Percentiles rank a stretch among this genome's conserved stretches.
These are phyloP conservation scores for Aureobasidium musti DNA, from an alignment of 2,329 filamentous ascomycete genomes.

Conservation along the genomic window DNA sequence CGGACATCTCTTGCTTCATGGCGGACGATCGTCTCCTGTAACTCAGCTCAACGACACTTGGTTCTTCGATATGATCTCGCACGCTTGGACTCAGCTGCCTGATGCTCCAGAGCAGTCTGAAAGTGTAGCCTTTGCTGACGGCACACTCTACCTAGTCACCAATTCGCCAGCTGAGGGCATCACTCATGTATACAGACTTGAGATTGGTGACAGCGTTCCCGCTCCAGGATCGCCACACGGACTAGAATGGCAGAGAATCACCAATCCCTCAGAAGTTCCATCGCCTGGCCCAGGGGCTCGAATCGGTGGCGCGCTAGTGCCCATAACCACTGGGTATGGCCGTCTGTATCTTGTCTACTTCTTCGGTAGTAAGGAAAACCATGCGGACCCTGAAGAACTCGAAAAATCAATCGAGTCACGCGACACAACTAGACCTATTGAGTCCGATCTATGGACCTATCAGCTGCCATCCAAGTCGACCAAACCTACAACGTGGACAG, in stretches of 20 bases:
- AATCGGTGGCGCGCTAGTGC: conserved; percentile 44
- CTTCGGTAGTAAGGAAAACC: conserved; percentile 40
- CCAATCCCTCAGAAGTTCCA: conserved; percentile 48
- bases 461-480: conserved; percentile 45
- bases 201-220: conserved; percentile 34
- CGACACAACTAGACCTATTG: conserved; percentile 34
- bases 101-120: conserved; percentile 38
- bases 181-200: conserved; percentile 36
- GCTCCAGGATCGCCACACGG: conserved; percentile 19
- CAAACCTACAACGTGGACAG: conserved; percentile 31
- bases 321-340: conserved; percentile 49
- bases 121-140: conserved; percentile 43
- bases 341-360: conserved; percentile 50
- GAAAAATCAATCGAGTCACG: conserved; percentile 32
- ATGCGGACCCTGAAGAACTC: conserved; percentile 30
- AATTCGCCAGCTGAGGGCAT: conserved; percentile 34
- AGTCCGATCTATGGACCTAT: conserved; percentile 50
- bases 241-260: conserved; percentile 44
- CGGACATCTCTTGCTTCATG: conserved; percentile 70
- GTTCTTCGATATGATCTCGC: conserved; percentile 68
- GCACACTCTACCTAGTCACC: conserved; percentile 47
- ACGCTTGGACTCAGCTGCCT: conserved; percentile 65
- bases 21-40: conserved; percentile 69
- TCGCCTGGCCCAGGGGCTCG: conserved; percentile 47
- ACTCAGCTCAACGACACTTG: conserved; percentile 71